Evolutionary conservation across 2,329 filamentous ascomycete genomes (phyloP), one percentile per base, ranked within the genome.

Genomic region (Lachnellula arida): DNA sequence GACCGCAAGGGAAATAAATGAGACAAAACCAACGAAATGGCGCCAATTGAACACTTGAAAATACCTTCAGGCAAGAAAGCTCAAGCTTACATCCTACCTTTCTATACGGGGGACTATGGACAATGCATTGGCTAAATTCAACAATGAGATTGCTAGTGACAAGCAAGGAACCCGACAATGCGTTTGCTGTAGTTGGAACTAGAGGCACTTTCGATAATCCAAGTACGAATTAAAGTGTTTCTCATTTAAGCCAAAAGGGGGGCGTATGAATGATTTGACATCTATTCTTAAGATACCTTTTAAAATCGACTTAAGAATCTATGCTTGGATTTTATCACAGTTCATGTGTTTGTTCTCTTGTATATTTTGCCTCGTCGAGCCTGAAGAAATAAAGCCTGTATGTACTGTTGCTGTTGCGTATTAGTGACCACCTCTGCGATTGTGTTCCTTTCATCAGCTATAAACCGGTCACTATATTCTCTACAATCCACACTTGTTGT

Each of bases 311-410:
- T 4, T 25, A 25, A 25, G 23, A 25, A 25, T 61, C 68, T 83
- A 2, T 77, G 78, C 17, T 74, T 78, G 3, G 23, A 25, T 25
- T 25, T 25, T 25, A 25, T 25, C 6, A 6, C 23, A 5, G 23
- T 25, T 25, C 3, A 6, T 25, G 23, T 5, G 23, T 25, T 25
- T 3, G 1, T 25, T 25, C 2, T 25, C 23, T 6, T 25, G 6
- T 25, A 25, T 25, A 25, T 3, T 25, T 25, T 25, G 23, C 23
- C 23, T 25, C 23, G 23, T 25, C 23, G 6, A 25, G 6, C 23
- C 2, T 25, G 6, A 25, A 25, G 23, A 25, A 25, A 4, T 25
- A 25, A 25, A 25, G 23, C 6, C 23, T 25, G 23, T 4, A 25
- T n/a, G n/a, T n/a, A n/a, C n/a, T n/a, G n/a, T n/a, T n/a, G n/a